These are phyloP conservation scores for Neurospora sp. DNA, from an alignment of 495 filamentous ascomycete species.

Conservation along the genomic window DNA sequence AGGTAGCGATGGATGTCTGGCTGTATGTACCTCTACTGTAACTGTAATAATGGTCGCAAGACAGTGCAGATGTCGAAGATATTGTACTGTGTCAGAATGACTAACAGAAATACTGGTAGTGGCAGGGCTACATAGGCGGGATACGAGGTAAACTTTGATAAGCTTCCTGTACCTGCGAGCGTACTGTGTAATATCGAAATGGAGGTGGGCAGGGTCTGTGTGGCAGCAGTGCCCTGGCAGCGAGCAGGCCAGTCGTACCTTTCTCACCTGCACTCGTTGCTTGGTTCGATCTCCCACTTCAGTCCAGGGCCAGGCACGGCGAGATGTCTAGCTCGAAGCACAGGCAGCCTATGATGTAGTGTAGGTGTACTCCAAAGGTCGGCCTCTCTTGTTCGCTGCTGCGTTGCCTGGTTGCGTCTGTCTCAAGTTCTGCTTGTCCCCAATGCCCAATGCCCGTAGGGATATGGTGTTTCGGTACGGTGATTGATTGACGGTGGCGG, in stretches of 20 bases:
- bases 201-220: not conserved
- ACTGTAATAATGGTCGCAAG: not conserved
- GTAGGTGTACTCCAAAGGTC: not conserved
- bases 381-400: not conserved
- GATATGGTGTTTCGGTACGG: not conserved
- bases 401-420: not conserved
- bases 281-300: not conserved
- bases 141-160: not conserved
- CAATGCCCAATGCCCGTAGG: not conserved
- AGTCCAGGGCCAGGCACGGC: not conserved
- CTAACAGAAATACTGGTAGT: not conserved
- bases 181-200: not conserved
- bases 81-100: not conserved
- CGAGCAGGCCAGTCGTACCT: not conserved
- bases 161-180: not conserved
- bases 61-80: not conserved
- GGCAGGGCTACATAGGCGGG: not conserved
- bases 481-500: not conserved
- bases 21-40: not conserved
- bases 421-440: not conserved
- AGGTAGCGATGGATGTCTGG: not conserved
- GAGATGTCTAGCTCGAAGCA: not conserved
- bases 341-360: not conserved
- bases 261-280: not conserved
- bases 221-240: not conserved